Evolutionary conservation across 1,284 basidiomycete species (phyloP).

Genomic region (Phellinidium pouzarii): DNA sequence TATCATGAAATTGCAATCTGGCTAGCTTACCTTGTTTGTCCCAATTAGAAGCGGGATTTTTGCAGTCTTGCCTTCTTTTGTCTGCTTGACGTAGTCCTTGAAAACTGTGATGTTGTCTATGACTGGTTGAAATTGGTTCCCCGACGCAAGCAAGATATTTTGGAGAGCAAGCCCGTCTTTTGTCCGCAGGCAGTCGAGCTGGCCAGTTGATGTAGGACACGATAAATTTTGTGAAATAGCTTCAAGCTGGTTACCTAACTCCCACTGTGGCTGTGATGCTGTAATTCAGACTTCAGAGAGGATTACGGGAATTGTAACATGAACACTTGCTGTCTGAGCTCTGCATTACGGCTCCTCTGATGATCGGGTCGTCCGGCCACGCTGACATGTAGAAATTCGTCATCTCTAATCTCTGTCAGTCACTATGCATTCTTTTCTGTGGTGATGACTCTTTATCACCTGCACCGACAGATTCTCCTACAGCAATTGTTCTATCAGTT

Average conservation of each 20-base stretch:
- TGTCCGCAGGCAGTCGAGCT: constrained; percentile 33
- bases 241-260: constrained; percentile 32
- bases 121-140: constrained; percentile 38
- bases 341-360: constrained; percentile 37
- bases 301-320: not conserved
- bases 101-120: constrained; percentile 38
- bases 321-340: constrained; percentile 34
- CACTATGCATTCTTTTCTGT: not conserved
- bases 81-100: constrained; percentile 36
- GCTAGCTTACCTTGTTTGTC: constrained; percentile 30
- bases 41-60: constrained; percentile 36
- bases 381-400: constrained; percentile 39
- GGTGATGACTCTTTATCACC: constrained; percentile 24
- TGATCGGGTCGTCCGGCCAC: constrained; percentile 31
- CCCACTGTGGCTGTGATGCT: constrained; percentile 38
- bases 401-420: constrained; percentile 29
- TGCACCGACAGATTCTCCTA: constrained; percentile 36
- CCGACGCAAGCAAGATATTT: constrained; percentile 29
- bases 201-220: constrained; percentile 31
- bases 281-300: not conserved
- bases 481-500: not conserved
- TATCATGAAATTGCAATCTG: not conserved
- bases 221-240: constrained; percentile 31
- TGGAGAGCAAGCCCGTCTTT: constrained; percentile 31
- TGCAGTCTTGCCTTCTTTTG: constrained; percentile 31